phyloP scores from a whole-genome alignment of 2,329 filamentous ascomycete genomes.

The Proliferodiscus dingleyae region DNA sequence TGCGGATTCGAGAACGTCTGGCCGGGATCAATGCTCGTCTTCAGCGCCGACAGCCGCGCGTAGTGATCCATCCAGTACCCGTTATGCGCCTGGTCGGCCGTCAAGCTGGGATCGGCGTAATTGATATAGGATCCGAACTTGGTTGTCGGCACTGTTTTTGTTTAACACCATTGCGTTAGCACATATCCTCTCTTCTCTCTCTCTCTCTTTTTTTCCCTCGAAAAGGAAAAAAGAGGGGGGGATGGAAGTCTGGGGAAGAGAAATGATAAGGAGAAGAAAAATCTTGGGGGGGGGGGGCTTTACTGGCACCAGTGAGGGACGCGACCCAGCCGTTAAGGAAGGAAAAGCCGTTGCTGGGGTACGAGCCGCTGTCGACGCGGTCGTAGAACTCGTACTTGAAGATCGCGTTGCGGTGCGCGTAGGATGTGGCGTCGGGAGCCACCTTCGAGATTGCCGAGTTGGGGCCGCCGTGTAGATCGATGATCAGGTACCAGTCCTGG shows the following conservation, averaged over 20 bases:
- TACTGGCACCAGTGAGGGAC: conserved; percentile 3
- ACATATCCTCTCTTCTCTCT: no score
- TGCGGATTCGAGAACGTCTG: conserved; percentile 17
- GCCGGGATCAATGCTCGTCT: conserved; percentile 11
- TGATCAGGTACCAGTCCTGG: conserved; percentile 19
- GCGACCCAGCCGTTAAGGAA: conserved; percentile 12
- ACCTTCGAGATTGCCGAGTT: conserved; percentile 12
- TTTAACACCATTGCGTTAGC: no score
- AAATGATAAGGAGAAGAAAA: no score
- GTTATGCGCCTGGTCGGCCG: conserved; percentile 8
- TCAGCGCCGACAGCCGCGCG: conserved; percentile 9
- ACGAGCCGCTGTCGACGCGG: conserved; percentile 7
- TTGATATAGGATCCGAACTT: conserved; percentile 18
- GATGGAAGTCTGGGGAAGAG: no score
- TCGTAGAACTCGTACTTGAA: conserved; percentile 19
- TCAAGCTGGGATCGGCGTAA: conserved; percentile 17
- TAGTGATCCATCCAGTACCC: conserved; percentile 16
- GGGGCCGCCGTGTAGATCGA: conserved; percentile 17
- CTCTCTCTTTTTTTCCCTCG: no score
- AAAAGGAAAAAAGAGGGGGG: no score
- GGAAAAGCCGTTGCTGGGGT: conserved; percentile 8
- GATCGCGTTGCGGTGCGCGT: conserved; percentile 15
- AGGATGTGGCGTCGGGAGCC: conserved; percentile 7
- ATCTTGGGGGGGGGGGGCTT: no score
- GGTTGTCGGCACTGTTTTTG: conserved; percentile 8